Evolutionary conservation across 2,329 filamentous ascomycete species (phyloP).

Genomic region (Fusarium ramigenum): DNA sequence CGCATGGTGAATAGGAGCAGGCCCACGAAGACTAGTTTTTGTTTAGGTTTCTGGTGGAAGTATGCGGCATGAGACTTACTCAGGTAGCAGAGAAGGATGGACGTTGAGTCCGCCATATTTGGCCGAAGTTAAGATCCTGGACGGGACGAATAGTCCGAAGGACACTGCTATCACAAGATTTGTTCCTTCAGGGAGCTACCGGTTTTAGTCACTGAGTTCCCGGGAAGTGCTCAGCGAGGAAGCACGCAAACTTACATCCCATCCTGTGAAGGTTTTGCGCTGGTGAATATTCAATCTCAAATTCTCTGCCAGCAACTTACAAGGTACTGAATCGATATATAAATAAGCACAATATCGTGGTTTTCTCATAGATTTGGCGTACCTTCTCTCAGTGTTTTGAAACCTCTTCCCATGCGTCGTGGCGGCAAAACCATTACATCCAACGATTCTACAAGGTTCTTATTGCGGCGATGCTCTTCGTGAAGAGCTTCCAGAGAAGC

Average conservation of each 20-base stretch:
- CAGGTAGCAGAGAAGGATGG: slow-evolving; percentile 89
- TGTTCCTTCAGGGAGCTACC: slow-evolving; percentile 65
- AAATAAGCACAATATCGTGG: not conserved
- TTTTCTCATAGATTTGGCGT: slow-evolving; percentile 27
- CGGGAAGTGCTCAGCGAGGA: not conserved
- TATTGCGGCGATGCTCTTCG: slow-evolving; percentile 62
- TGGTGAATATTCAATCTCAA: slow-evolving; percentile 76
- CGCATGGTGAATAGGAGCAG: slow-evolving; percentile 88
- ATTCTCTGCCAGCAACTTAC: slow-evolving; percentile 70
- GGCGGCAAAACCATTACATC: slow-evolving; percentile 85
- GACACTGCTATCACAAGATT: slow-evolving; percentile 93
- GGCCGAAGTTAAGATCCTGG: slow-evolving; percentile 73
- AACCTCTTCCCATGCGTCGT: slow-evolving; percentile 79
- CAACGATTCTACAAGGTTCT: slow-evolving; percentile 73
- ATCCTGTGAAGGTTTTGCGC: slow-evolving; percentile 83
- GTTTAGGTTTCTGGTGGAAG: slow-evolving; percentile 18
- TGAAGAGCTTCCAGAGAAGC: slow-evolving; percentile 76
- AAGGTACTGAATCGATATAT: slow-evolving; percentile 67
- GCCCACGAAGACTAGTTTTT: slow-evolving; percentile 74
- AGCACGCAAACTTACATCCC: slow-evolving; percentile 68
- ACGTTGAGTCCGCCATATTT: slow-evolving; percentile 92
- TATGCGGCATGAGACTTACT: slow-evolving; percentile 60
- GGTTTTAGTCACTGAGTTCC: slow-evolving; percentile 1
- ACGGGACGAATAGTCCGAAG: slow-evolving; percentile 89
- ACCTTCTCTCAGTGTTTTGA: slow-evolving; percentile 75